Evolutionary conservation across 148 eudicot species (phyloP).

Genomic region (Camellia lanceoleosa): DNA sequence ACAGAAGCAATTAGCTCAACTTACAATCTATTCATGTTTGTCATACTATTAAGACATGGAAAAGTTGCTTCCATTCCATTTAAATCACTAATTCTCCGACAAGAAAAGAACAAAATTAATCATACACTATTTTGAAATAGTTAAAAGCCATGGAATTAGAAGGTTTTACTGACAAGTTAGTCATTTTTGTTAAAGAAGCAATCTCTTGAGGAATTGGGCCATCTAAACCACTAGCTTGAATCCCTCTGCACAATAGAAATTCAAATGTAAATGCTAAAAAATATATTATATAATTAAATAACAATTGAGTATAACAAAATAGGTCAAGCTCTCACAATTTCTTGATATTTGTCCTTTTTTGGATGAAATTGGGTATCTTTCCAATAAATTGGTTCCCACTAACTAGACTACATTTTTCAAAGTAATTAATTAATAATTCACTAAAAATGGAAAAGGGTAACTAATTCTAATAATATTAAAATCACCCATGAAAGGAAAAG

Average conservation of each 20-base stretch:
- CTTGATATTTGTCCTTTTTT: constrained; percentile 28
- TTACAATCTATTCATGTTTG: constrained; percentile 18
- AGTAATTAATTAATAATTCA: too few relatives aligned
- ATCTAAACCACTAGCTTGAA: constrained; percentile 41
- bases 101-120: too few relatives aligned
- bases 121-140: too few relatives aligned
- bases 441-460: too few relatives aligned
- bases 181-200: constrained; percentile 23
- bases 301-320: not conserved
- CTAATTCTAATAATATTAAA: too few relatives aligned
- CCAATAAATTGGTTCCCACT: constrained; percentile 38
- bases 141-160: too few relatives aligned
- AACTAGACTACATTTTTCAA: constrained; percentile 27
- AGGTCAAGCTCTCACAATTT: constrained; percentile 29
- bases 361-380: constrained; percentile 38
- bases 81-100: constrained; percentile 44
- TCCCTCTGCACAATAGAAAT: constrained; percentile 13
- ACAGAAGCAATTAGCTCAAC: not conserved
- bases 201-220: constrained; percentile 47
- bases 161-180: constrained; percentile 33
- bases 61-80: constrained; percentile 18
- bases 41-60: constrained; percentile 15
- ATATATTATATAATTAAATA: not conserved
- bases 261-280: not conserved
- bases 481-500: not conserved